Percentiles rank a stretch among this genome's conserved stretches.
These are phyloP conservation scores for Sporothrix pseudoabietina DNA, from an alignment of 2,329 filamentous ascomycete genomes.

Conservation along the genomic window DNA sequence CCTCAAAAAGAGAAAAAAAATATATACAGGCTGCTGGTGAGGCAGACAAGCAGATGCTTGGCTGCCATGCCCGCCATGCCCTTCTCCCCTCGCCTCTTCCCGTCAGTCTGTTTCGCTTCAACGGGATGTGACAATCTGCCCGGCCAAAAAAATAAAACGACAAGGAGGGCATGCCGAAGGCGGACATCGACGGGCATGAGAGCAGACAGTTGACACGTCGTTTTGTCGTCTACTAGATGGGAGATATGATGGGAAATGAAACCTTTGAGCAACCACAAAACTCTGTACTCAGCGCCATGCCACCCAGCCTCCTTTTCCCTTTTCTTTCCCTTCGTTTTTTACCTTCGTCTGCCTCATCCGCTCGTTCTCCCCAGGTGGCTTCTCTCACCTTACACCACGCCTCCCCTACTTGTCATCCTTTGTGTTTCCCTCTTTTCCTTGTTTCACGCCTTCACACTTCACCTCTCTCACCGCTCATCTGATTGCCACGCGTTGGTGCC, in stretches of 20 bases:
- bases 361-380: background rate
- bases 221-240: background rate
- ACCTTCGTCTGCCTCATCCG: background rate
- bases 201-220: background rate
- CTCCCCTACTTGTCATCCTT: constrained; percentile 13
- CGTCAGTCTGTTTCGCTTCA: background rate
- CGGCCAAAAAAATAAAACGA: background rate
- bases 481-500: background rate
- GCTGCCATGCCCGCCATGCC: background rate
- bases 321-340: background rate
- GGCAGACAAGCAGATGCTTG: background rate
- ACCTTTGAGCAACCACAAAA: background rate
- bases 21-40: background rate
- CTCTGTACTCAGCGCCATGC: background rate
- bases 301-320: background rate
- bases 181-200: background rate
- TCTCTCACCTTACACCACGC: background rate
- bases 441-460: background rate
- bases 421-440: background rate
- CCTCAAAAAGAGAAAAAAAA: background rate
- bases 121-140: background rate
- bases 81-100: background rate
- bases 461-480: constrained; percentile 25
- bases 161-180: background rate
- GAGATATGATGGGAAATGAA: background rate